Conservation (phyloP, 2,329 filamentous ascomycete species). For the Penicillium oxalicum region DNA sequence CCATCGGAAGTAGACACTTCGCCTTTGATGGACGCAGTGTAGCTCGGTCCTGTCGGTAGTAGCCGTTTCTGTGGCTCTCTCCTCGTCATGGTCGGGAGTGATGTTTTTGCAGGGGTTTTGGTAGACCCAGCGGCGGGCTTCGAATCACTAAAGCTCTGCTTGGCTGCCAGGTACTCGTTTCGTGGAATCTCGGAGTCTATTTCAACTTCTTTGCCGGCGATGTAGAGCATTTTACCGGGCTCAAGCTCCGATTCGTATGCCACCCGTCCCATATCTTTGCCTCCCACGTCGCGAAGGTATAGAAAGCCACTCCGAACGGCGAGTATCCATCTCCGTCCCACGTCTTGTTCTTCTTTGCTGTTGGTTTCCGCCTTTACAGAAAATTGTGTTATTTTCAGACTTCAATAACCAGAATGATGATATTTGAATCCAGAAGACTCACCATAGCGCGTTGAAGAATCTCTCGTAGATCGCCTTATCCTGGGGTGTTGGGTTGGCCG, state of each 20-base stretch:
- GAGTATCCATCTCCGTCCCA: constrained; percentile 68
- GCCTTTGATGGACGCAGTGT: constrained; percentile 13
- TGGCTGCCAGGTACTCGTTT: constrained; percentile 49
- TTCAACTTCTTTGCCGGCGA: constrained; percentile 64
- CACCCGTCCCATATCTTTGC: constrained; percentile 56
- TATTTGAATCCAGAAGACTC: constrained; percentile 7
- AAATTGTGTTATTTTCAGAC: no score
- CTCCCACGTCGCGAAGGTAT: constrained; percentile 56
- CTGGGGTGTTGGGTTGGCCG: neutral
- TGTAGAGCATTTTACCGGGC: constrained; percentile 54
- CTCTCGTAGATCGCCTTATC: constrained; percentile 23
- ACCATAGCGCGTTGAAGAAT: constrained; percentile 47
- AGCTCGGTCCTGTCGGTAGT: constrained; percentile 4
- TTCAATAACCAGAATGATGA: no score
- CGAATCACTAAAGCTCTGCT: constrained; percentile 19
- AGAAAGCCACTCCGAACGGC: constrained; percentile 53
- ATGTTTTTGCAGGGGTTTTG: constrained; percentile 16
- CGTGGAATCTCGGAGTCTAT: constrained; percentile 57
- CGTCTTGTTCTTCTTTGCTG: constrained; percentile 68
- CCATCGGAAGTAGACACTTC: constrained; percentile 12
- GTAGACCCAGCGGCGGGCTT: constrained; percentile 18
- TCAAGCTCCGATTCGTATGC: constrained; percentile 52
- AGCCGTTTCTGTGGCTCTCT: constrained; percentile 5
- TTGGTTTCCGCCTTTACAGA: constrained; percentile 56
- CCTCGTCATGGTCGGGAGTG: constrained; percentile 14